phyloP scores from a whole-genome alignment of 257 asterid species.

The Ophiorrhiza pumila region DNA sequence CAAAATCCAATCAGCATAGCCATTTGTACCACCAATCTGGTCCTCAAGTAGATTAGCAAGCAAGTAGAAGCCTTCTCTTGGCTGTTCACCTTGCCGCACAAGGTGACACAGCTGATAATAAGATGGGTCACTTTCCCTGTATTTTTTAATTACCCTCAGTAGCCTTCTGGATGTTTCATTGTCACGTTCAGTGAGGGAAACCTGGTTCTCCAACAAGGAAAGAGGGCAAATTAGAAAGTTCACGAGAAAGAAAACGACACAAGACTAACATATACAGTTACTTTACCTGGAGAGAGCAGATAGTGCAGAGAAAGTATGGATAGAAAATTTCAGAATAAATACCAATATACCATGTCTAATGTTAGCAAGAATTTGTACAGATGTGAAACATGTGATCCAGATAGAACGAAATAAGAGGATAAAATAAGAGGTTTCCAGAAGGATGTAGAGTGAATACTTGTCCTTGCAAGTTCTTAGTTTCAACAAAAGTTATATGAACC shows the following conservation, averaged over 20 bases:
- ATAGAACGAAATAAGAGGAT: neutral
- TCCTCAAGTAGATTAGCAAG: slow-evolving; percentile 83
- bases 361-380: neutral
- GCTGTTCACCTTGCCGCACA: slow-evolving; percentile 95
- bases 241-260: neutral
- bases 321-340: neutral
- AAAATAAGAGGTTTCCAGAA: neutral
- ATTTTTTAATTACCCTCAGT: slow-evolving; percentile 44
- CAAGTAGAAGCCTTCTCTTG: slow-evolving; percentile 78
- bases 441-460: neutral
- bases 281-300: neutral
- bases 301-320: neutral
- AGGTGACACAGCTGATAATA: slow-evolving; percentile 70
- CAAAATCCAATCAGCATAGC: slow-evolving; percentile 89
- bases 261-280: neutral
- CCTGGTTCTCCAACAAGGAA: slow-evolving; percentile 44
- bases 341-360: neutral
- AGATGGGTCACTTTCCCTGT: slow-evolving; percentile 63
- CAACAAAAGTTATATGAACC: neutral
- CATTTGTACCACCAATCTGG: slow-evolving; percentile 63
- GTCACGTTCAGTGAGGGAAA: slow-evolving; percentile 51
- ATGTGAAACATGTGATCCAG: neutral
- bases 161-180: slow-evolving; percentile 68
- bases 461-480: neutral
- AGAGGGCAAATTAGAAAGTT: slow-evolving; percentile 19